A percentile compares a stretch with the other conserved stretches of the same genome.
Evolutionary conservation across 495 filamentous ascomycete genomes (phyloP).

Genomic region (Bacidia gigantensis): DNA sequence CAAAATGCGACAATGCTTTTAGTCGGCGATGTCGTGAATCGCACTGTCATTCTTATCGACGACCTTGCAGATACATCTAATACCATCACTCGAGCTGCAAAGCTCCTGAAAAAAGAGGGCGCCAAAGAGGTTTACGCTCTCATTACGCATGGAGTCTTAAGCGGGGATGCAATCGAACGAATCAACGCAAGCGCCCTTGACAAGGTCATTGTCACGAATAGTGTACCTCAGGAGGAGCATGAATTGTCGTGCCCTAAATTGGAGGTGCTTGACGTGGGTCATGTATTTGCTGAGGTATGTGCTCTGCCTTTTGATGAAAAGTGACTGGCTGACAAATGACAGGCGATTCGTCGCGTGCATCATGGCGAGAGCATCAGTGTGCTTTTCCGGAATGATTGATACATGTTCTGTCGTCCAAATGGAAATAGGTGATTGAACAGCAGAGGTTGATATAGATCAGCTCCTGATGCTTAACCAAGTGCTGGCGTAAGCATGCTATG

Average conservation of each 20-base stretch:
- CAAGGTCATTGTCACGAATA: constrained; percentile 87
- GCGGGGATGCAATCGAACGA: constrained; percentile 83
- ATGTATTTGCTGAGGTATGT: constrained; percentile 79
- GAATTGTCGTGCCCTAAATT: constrained; percentile 63
- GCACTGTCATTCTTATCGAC: constrained; percentile 80
- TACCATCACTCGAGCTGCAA: constrained; percentile 93
- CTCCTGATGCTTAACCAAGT: constrained; percentile 19
- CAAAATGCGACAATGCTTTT: constrained; percentile 99
- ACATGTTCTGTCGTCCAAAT: too few species aligned
- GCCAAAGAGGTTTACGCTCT: constrained; percentile 78
- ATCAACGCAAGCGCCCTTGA: constrained; percentile 86
- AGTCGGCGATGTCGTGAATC: constrained; percentile 71
- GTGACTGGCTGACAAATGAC: constrained; percentile 2
- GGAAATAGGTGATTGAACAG: too few species aligned
- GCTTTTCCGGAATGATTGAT: constrained; percentile 76
- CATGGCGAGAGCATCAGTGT: constrained; percentile 97
- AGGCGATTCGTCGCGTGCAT: constrained; percentile 91
- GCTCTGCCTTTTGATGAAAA: not conserved
- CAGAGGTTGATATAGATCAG: not conserved
- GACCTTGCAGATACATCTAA: constrained; percentile 93
- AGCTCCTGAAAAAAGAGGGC: constrained; percentile 86
- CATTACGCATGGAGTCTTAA: constrained; percentile 86
- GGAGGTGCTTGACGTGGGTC: constrained; percentile 80
- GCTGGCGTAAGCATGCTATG: constrained; percentile 13
- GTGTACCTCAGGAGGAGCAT: constrained; percentile 79